These are phyloP conservation scores for Ascochyta viciae-villosae DNA, from an alignment of 2,329 filamentous ascomycete genomes.

Conservation along the genomic window DNA sequence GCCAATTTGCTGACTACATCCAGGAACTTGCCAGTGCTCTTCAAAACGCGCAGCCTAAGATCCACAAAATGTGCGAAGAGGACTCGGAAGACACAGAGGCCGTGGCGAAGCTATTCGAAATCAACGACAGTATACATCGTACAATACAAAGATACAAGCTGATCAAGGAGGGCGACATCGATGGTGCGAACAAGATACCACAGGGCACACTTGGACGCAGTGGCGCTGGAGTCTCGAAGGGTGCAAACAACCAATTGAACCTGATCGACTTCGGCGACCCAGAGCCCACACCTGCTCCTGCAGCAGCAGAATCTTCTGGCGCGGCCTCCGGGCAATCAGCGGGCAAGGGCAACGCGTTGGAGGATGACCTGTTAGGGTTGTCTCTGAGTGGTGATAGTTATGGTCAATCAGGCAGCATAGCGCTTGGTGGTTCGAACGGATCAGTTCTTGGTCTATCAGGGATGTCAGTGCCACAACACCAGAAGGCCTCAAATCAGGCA, in stretches of 20 bases:
- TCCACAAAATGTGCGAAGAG: constrained; percentile 99
- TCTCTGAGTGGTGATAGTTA: constrained; percentile 74
- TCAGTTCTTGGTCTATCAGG: constrained; percentile 48
- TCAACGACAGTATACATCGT: constrained; percentile 98
- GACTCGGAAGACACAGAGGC: constrained; percentile 97
- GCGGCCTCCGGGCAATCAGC: constrained; percentile 53
- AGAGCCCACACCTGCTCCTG: constrained; percentile 62
- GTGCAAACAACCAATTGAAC: constrained; percentile 80
- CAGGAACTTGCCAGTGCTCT: constrained; percentile 87
- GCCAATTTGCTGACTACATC: constrained; percentile 24
- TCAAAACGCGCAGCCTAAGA: constrained; percentile 95
- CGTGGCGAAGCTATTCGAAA: constrained; percentile 92
- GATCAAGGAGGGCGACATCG: constrained; percentile 92
- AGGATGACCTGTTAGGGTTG: constrained; percentile 89
- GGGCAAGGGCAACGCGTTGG: constrained; percentile 70
- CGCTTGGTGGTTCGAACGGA: constrained; percentile 68
- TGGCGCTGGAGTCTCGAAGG: constrained; percentile 67
- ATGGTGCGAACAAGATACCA: constrained; percentile 81
- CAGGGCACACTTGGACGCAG: constrained; percentile 77
- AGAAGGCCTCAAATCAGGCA: constrained; percentile 55
- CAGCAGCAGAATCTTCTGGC: constrained; percentile 38
- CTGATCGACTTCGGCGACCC: constrained; percentile 88
- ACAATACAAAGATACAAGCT: constrained; percentile 95
- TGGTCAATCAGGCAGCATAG: constrained; percentile 80
- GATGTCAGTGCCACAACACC: constrained; percentile 39